Evolutionary conservation across 441 rosid genomes (phyloP).

Genomic region (Adansonia madagascariensis): DNA sequence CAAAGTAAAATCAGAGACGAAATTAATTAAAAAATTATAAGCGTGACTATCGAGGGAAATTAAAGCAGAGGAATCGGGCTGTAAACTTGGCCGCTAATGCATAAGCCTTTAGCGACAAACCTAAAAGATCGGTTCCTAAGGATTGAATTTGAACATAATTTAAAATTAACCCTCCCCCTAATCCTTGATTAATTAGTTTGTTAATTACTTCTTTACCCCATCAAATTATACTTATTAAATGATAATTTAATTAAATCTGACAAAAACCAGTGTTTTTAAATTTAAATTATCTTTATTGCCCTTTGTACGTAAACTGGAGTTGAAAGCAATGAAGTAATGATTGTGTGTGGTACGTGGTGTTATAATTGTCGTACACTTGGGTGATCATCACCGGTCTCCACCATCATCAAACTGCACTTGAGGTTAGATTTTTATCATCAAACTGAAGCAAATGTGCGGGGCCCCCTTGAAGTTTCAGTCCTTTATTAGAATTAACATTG

Average conservation of each 20-base stretch:
- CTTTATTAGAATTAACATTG: not conserved
- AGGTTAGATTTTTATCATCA: not conserved
- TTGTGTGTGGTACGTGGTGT: slow-evolving; percentile 30
- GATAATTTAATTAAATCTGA: not conserved
- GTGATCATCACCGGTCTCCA: slow-evolving; percentile 31
- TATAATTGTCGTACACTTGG: slow-evolving; percentile 26
- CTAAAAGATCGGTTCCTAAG: slow-evolving; percentile 53
- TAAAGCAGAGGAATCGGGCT: slow-evolving; percentile 48
- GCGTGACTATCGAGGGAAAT: slow-evolving; percentile 38
- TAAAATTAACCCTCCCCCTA: slow-evolving; percentile 17
- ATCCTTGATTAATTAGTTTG: slow-evolving; percentile 25
- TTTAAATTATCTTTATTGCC: not conserved
- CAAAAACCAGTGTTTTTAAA: not conserved
- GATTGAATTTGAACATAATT: slow-evolving; percentile 39
- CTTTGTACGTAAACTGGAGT: slow-evolving; percentile 15
- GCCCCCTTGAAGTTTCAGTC: not conserved
- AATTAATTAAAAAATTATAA: not conserved
- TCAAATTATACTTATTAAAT: not conserved
- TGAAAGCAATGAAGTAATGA: slow-evolving; percentile 35
- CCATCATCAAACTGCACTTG: slow-evolving; percentile 37
- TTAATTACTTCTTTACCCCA: slow-evolving; percentile 34
- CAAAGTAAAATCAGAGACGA: slow-evolving; percentile 17
- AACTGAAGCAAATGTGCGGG: not conserved
- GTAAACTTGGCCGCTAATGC: slow-evolving; percentile 50
- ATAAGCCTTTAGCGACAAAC: slow-evolving; percentile 44